These are phyloP conservation scores for Suillus occidentalis DNA, from an alignment of 768 basidiomycete genomes.

Conservation along the genomic window DNA sequence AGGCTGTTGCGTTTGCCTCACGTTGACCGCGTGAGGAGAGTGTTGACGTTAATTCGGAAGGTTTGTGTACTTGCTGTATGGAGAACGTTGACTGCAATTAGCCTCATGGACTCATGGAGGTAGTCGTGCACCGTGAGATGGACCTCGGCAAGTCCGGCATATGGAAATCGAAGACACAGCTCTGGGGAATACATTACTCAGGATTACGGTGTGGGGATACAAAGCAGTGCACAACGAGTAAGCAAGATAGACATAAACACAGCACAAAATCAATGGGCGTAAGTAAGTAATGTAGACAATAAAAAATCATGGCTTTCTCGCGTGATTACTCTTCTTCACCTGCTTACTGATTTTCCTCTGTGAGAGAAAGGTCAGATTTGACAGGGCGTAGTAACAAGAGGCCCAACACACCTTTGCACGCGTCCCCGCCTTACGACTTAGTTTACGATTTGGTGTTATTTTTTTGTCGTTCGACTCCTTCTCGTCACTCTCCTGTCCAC, in stretches of 20 bases:
- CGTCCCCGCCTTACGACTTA: slow-evolving; percentile 40
- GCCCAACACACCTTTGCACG: slow-evolving; percentile 38
- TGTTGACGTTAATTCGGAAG: not conserved
- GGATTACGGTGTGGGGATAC: not conserved
- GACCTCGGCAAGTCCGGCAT: slow-evolving; percentile 3
- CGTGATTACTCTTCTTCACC: slow-evolving; percentile 17
- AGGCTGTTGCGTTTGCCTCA: slow-evolving; percentile 4
- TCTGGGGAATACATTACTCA: not conserved
- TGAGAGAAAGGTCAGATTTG: slow-evolving; percentile 4
- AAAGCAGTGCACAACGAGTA: slow-evolving; percentile 8
- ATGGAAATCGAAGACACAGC: not conserved
- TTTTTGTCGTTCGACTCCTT: slow-evolving; percentile 29
- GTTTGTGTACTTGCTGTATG: slow-evolving; percentile 1
- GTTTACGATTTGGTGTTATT: slow-evolving; percentile 33
- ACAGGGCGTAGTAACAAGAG: not conserved
- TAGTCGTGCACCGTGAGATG: not conserved
- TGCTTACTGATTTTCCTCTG: slow-evolving; percentile 34
- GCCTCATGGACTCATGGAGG: not conserved
- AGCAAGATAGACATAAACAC: not conserved
- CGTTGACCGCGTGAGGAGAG: slow-evolving; percentile 3
- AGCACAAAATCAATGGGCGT: slow-evolving; percentile 2
- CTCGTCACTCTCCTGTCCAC: slow-evolving; percentile 27
- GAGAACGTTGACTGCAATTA: not conserved
- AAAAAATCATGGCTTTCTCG: slow-evolving; percentile 26
- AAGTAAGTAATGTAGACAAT: not conserved